Percentiles rank a stretch among this genome's conserved stretches.
These are phyloP conservation scores for Cryoendolithus antarcticus DNA, from an alignment of 2,329 filamentous ascomycete genomes.

Conservation along the genomic window DNA sequence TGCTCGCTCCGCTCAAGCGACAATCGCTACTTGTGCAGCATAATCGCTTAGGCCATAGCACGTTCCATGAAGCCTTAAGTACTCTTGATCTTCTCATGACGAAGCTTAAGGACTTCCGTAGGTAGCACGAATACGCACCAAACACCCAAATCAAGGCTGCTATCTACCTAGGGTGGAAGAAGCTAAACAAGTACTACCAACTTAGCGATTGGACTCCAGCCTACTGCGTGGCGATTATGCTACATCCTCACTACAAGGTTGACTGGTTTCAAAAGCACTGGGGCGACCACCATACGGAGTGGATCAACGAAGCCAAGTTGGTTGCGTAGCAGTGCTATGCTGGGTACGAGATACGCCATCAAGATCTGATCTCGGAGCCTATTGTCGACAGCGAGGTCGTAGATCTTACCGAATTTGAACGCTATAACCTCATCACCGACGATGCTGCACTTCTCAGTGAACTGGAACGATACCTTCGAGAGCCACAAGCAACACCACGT, in stretches of 20 bases:
- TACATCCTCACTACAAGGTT: conserved; percentile 4
- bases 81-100: not conserved
- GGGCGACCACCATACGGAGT: not conserved
- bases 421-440: too few species aligned
- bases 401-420: too few species aligned
- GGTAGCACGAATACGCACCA: too few species aligned
- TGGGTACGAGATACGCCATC: too few species aligned
- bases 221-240: conserved; percentile 2
- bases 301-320: not conserved
- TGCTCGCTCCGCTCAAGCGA: not conserved
- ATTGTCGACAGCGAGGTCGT: too few species aligned
- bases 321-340: too few species aligned
- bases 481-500: too few species aligned
- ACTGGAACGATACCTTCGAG: too few species aligned
- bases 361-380: too few species aligned
- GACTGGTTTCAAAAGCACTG: conserved; percentile 1
- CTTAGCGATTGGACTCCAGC: conserved; percentile 1
- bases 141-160: too few species aligned
- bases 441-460: too few species aligned
- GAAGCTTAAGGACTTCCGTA: not conserved
- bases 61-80: not conserved
- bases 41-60: not conserved
- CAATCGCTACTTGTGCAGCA: conserved; percentile 1
- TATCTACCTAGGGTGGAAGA: conserved; percentile 4
- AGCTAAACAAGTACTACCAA: conserved; percentile 4